Percentiles rank a stretch among this genome's conserved stretches.
These are phyloP conservation scores for Pachysandra terminalis DNA, from an alignment of 164 flowering plant genomes.

Conservation along the genomic window DNA sequence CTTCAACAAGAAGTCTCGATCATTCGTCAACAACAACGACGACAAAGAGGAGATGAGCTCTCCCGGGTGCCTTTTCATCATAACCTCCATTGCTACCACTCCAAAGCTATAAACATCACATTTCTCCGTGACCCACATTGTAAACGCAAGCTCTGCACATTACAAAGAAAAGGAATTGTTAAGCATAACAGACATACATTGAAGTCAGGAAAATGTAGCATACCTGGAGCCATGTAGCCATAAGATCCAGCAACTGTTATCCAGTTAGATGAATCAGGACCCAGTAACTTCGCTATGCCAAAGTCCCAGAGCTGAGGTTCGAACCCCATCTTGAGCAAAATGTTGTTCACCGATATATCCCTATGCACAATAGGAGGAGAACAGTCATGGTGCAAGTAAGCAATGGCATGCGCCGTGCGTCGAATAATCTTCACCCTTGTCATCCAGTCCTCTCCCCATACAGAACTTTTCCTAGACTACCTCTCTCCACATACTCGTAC, in stretches of 20 bases:
- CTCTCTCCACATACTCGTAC: conserved; percentile 56
- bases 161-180: not conserved
- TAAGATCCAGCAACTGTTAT: conserved; percentile 31
- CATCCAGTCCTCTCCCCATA: conserved; percentile 25
- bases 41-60: conserved; percentile 39
- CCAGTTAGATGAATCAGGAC: conserved; percentile 25
- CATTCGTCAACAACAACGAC: conserved; percentile 4
- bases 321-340: conserved; percentile 22
- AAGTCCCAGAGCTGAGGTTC: conserved; percentile 35
- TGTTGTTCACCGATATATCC: conserved; percentile 24
- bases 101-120: conserved; percentile 79
- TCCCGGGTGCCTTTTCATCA: conserved; percentile 71
- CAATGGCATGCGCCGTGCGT: conserved; percentile 35
- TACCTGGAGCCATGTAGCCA: conserved; percentile 43
- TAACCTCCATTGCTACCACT: conserved; percentile 56
- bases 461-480: conserved; percentile 44
- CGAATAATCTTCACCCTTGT: conserved; percentile 28
- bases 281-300: conserved; percentile 32
- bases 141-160: conserved; percentile 50
- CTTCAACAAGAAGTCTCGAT: conserved; percentile 26
- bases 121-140: conserved; percentile 54
- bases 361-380: conserved; percentile 31
- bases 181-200: not conserved
- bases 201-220: not conserved
- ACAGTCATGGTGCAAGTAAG: conserved; percentile 41